Evolutionary conservation across 805 yeast genomes (phyloP).

Genomic region (Geotrichum ghanense): DNA sequence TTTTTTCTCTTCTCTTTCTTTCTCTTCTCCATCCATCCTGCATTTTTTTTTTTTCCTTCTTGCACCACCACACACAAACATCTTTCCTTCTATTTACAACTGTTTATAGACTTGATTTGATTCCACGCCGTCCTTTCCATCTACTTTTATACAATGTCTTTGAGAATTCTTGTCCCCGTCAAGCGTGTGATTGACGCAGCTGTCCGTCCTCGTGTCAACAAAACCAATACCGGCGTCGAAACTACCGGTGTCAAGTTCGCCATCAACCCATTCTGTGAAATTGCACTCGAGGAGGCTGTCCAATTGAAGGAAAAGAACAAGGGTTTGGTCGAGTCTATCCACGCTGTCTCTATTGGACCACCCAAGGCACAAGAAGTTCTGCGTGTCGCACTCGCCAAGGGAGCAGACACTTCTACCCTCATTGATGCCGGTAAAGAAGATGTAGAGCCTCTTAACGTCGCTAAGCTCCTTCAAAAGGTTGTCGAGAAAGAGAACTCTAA

Average conservation of each 20-base stretch:
- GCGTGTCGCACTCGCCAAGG: conserved; percentile 87
- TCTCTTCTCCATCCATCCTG: not conserved
- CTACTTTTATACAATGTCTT: conserved; percentile 13
- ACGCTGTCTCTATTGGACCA: conserved; percentile 87
- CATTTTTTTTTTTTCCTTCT: too few relatives aligned
- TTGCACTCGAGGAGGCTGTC: conserved; percentile 92
- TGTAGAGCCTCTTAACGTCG: conserved; percentile 81
- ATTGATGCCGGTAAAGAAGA: conserved; percentile 62
- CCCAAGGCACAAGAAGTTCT: conserved; percentile 77
- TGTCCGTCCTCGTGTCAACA: conserved; percentile 83
- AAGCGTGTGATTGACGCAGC: conserved; percentile 93
- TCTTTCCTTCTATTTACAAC: too few relatives aligned
- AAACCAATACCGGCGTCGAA: conserved; percentile 73
- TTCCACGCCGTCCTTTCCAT: not conserved
- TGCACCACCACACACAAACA: too few relatives aligned
- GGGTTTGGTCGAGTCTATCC: conserved; percentile 63
- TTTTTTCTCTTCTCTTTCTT: not conserved
- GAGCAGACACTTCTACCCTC: conserved; percentile 78
- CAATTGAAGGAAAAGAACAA: conserved; percentile 59
- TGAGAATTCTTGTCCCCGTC: conserved; percentile 75
- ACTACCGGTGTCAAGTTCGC: conserved; percentile 83
- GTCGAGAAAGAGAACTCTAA: conserved; percentile 64
- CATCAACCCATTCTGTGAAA: conserved; percentile 96
- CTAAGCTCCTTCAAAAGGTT: conserved; percentile 67
- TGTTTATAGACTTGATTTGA: too few relatives aligned